Evolutionary conservation across 2,329 filamentous ascomycete species (phyloP).

Genomic region (Cladosporium sp.): DNA sequence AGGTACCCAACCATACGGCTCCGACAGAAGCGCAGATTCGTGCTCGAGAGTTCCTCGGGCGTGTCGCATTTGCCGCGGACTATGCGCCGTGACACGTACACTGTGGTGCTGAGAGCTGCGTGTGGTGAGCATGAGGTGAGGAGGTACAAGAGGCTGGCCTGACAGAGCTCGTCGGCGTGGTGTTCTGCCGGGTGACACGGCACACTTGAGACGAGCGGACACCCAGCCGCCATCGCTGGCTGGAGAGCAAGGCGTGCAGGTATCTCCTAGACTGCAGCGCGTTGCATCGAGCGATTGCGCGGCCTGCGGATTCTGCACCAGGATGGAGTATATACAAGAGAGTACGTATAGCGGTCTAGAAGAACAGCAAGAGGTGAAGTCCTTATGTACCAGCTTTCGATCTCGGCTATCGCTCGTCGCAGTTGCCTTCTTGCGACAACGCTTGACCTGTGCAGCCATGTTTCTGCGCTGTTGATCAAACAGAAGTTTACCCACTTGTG

Average conservation of each 20-base stretch:
- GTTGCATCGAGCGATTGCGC: conserved; percentile 3
- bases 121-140: background rate
- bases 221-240: background rate
- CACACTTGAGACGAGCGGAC: conserved; percentile 1
- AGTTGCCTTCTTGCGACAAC: conserved; percentile 4
- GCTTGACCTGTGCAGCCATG: conserved; percentile 11
- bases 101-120: background rate
- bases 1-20: conserved; percentile 8
- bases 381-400: background rate
- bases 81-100: background rate
- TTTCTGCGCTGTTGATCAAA: conserved; percentile 7
- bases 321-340: background rate
- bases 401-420: conserved; percentile 1
- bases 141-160: background rate
- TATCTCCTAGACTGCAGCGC: background rate
- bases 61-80: conserved; percentile 3
- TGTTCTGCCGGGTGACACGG: background rate
- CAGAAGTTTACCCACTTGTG: conserved; percentile 3
- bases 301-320: background rate
- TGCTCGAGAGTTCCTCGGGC: background rate
- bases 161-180: background rate
- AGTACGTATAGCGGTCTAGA: conserved; percentile 4
- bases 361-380: background rate
- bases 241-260: background rate
- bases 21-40: background rate